phyloP scores from a whole-genome alignment of 1,284 basidiomycete species.

The Ustilago hordei region DNA sequence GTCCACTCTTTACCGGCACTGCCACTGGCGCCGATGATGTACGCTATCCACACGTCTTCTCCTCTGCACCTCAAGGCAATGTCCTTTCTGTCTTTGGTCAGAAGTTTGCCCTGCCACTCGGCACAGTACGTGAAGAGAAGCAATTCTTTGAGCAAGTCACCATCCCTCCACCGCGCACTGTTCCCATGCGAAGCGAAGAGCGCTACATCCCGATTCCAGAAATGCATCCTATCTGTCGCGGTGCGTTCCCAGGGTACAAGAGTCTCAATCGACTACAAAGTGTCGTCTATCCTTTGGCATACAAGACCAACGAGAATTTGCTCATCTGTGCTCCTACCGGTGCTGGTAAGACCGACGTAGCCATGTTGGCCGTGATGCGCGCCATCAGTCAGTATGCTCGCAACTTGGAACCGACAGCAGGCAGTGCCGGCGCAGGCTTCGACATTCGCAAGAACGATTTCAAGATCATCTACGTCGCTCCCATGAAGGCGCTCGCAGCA shows the following conservation, averaged over 20 bases:
- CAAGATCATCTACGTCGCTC: slow-evolving; percentile 98
- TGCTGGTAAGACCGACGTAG: slow-evolving; percentile 96
- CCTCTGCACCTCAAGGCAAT: slow-evolving; percentile 78
- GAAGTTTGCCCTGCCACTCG: slow-evolving; percentile 84
- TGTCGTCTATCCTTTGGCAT: slow-evolving; percentile 92
- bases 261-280: slow-evolving; percentile 94
- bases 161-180: slow-evolving; percentile 83
- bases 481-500: slow-evolving; percentile 97
- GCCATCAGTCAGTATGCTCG: slow-evolving; percentile 82
- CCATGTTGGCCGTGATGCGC: slow-evolving; percentile 91
- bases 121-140: slow-evolving; percentile 78
- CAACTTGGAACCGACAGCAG: slow-evolving; percentile 77
- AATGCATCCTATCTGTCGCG: slow-evolving; percentile 81
- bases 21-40: slow-evolving; percentile 74
- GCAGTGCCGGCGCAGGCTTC: slow-evolving; percentile 45
- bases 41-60: slow-evolving; percentile 88
- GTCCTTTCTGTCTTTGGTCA: slow-evolving; percentile 79
- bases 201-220: slow-evolving; percentile 80
- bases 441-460: slow-evolving; percentile 73
- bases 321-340: slow-evolving; percentile 75
- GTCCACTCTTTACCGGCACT: slow-evolving; percentile 77
- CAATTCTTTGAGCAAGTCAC: slow-evolving; percentile 79
- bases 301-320: slow-evolving; percentile 94
- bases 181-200: slow-evolving; percentile 82
- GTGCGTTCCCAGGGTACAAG: slow-evolving; percentile 91